These are phyloP conservation scores for Rostrohypoxylon terebratum DNA, from an alignment of 495 filamentous ascomycete species.

Conservation along the genomic window DNA sequence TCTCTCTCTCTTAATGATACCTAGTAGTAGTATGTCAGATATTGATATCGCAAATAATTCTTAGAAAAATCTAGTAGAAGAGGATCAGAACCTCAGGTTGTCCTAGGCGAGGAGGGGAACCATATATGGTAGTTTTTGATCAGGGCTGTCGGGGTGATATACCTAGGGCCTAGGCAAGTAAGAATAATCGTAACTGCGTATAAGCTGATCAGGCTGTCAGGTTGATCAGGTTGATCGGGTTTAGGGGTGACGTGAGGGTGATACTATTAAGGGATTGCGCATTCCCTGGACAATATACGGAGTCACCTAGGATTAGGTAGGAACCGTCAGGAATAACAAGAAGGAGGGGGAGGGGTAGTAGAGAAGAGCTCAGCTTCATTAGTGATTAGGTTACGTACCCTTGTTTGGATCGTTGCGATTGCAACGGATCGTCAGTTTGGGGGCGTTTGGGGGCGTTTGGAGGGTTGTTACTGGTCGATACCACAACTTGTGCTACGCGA, in stretches of 20 bases:
- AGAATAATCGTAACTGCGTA: conserved; percentile 15
- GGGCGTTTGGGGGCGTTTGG: conserved; percentile 32
- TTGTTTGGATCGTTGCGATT: conserved; percentile 16
- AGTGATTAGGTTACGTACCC: conserved; percentile 26
- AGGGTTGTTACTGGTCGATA: conserved; percentile 26
- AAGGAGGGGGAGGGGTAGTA: conserved; percentile 47
- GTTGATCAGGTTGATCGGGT: conserved; percentile 14
- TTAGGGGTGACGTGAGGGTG: conserved; percentile 40
- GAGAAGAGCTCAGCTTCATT: conserved; percentile 24
- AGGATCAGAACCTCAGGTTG: conserved; percentile 13
- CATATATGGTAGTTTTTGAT: not conserved
- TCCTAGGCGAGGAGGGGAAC: conserved; percentile 11
- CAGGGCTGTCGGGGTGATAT: not conserved
- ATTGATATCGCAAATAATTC: conserved; percentile 12
- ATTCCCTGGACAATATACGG: conserved; percentile 15
- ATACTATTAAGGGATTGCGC: conserved; percentile 32
- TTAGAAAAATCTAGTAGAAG: conserved; percentile 4
- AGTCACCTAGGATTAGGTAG: conserved; percentile 2
- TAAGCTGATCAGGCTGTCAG: conserved; percentile 17
- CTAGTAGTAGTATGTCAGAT: conserved; percentile 17
- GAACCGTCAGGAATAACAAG: conserved; percentile 16
- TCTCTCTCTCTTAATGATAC: conserved; percentile 8
- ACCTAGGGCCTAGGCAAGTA: no score
- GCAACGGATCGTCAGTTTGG: conserved; percentile 41
- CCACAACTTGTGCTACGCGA: conserved; percentile 35